A percentile compares a stretch with the other conserved stretches of the same genome.
These are phyloP conservation scores for Phytopythium boreale DNA, from an alignment of 352 stramenopile species.

Conservation along the genomic window DNA sequence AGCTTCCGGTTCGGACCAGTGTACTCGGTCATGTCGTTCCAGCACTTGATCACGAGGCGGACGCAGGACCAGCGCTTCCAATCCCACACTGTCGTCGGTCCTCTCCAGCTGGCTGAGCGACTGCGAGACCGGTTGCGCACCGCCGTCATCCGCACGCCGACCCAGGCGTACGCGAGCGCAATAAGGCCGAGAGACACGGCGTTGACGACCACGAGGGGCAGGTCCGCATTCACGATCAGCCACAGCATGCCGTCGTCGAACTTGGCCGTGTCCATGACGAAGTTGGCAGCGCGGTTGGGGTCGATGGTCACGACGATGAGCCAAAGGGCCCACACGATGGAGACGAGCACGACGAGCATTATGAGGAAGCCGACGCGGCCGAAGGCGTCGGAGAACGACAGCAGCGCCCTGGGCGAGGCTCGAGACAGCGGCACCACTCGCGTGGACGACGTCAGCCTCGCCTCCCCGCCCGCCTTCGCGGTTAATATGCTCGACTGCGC, in stretches of 20 bases:
- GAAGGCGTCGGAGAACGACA: conserved; percentile 4
- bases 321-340: conserved; percentile 8
- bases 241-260: conserved; percentile 14
- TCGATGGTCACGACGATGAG: conserved; percentile 9
- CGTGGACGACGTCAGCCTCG: neutral
- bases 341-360: conserved; percentile 3
- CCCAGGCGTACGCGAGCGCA: conserved; percentile 8
- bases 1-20: conserved; percentile 16
- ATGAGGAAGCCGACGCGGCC: neutral
- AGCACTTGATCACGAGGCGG: neutral
- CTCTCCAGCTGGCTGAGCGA: neutral
- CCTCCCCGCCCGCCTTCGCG: neutral
- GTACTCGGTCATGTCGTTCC: conserved; percentile 18
- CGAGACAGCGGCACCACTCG: neutral
- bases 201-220: neutral
- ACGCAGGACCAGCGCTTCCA: neutral
- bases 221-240: conserved; percentile 4
- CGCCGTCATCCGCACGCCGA: conserved; percentile 12
- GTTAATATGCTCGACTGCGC: neutral
- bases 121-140: neutral
- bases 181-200: neutral
- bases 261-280: conserved; percentile 11
- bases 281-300: conserved; percentile 10
- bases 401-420: neutral
- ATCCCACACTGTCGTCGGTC: neutral